Evolutionary conservation across 2,329 filamentous ascomycete species (phyloP), one percentile per base, ranked within the genome.

Genomic region (Xylaria sp.): DNA sequence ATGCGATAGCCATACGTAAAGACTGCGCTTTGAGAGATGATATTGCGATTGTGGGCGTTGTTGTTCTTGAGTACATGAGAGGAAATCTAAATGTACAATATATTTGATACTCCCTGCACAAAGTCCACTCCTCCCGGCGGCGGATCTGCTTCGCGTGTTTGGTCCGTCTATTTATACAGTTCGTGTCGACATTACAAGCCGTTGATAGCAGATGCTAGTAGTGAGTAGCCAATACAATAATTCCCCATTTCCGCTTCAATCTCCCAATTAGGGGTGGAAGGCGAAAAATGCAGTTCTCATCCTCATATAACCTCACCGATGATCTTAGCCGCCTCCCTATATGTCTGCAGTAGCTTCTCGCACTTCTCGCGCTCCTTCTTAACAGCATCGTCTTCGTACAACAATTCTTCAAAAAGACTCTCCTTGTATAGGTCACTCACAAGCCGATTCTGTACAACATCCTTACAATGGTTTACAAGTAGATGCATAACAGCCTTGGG

Each of bases 401-500:
- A 85, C 64, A 99, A 87, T 80, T 99, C 95, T 75, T 94, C 90
- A 77, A 98, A 98, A 41, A 97, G 84, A 41, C 90, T 83, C 81
- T 98, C 96, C 82, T 93, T 95, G 86, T 99, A 99, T 60, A 99
- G 86, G 80, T 97, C 93, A 79, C 93, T 97, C 66, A 99, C 96
- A 7, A 99, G 89, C 55, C 96, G 89, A 82, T 99, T 99, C 82
- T 99, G 96, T 39, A 99, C 94, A 13, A 95, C 95, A 74, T 99
- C 96, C 81, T 98, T 98, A 83, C 93, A 97, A 84, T 98, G 93
- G 82, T 99, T 99, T 79, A 99, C 96, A 41, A 99, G 88, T 56
- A 99, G 89, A 80, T 99, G 96, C 96, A 99, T 99, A 75, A 99
- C 92, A 5, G 96, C 96, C 84, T 99, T 99, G 74, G 96, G 96